A percentile compares a stretch with the other conserved stretches of the same genome.
Conservation (phyloP, 805 yeast genomes). For the Schwanniomyces polymorphus region DNA sequence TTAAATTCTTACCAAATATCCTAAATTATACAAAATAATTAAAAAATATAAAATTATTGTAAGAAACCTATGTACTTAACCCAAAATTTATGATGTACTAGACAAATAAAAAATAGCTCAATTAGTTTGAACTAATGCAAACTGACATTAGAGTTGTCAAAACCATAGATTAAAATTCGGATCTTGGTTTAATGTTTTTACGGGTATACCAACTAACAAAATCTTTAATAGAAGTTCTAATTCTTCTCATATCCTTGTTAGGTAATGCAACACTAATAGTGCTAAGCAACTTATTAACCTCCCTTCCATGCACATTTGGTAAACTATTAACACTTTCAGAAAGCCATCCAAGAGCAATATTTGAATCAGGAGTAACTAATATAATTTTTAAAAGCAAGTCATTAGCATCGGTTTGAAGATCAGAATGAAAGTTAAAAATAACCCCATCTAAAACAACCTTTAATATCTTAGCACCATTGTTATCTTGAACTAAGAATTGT, state of each 20-base stretch:
- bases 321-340: slow-evolving; percentile 52
- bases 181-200: slow-evolving; percentile 55
- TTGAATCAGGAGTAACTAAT: slow-evolving; percentile 46
- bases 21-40: background rate
- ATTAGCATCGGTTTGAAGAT: slow-evolving; percentile 70
- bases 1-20: no score
- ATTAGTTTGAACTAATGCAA: background rate
- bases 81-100: background rate
- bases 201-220: slow-evolving; percentile 83
- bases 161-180: slow-evolving; percentile 14
- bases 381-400: slow-evolving; percentile 69
- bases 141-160: background rate
- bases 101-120: background rate
- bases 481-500: slow-evolving; percentile 38
- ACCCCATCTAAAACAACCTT: slow-evolving; percentile 61
- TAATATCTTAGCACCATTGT: slow-evolving; percentile 59
- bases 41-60: background rate
- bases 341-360: slow-evolving; percentile 59
- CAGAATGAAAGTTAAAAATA: slow-evolving; percentile 68
- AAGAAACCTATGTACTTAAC: background rate
- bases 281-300: slow-evolving; percentile 60
- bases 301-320: slow-evolving; percentile 68
- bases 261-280: slow-evolving; percentile 60
- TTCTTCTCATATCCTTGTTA: slow-evolving; percentile 70
- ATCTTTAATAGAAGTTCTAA: slow-evolving; percentile 69